Conservation (phyloP, 495 filamentous ascomycete species). For the Polyplosphaeria fusca region DNA sequence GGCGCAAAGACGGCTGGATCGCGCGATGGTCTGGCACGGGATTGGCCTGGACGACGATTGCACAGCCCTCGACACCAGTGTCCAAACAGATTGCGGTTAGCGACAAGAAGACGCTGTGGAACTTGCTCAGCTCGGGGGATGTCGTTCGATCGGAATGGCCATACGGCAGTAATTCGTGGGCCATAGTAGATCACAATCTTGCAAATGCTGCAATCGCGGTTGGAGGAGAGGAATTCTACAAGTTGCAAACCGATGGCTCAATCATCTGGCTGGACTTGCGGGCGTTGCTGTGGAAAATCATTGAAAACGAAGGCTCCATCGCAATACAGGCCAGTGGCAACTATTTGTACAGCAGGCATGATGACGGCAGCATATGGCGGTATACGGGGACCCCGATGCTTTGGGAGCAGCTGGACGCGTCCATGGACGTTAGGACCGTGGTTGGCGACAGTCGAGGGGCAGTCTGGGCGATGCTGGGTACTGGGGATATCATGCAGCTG, state of each 20-base stretch:
- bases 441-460: slow-evolving; percentile 19
- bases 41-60: slow-evolving; percentile 20
- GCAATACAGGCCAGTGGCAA: slow-evolving; percentile 11
- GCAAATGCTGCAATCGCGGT: slow-evolving; percentile 19
- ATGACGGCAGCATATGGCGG: slow-evolving; percentile 24
- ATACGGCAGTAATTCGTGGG: slow-evolving; percentile 13
- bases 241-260: slow-evolving; percentile 18
- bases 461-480: slow-evolving; percentile 18
- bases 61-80: slow-evolving; percentile 7
- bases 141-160: slow-evolving; percentile 24
- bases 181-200: slow-evolving; percentile 16
- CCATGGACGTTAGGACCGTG: not conserved
- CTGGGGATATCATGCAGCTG: slow-evolving; percentile 17
- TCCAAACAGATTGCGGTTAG: slow-evolving; percentile 27
- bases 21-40: slow-evolving; percentile 27
- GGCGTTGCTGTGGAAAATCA: slow-evolving; percentile 6
- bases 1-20: slow-evolving; percentile 28
- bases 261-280: slow-evolving; percentile 23
- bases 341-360: slow-evolving; percentile 19
- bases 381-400: slow-evolving; percentile 25
- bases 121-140: slow-evolving; percentile 14
- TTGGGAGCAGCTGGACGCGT: slow-evolving; percentile 21
- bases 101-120: slow-evolving; percentile 22
- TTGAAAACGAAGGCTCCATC: slow-evolving; percentile 3
- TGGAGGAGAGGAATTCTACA: slow-evolving; percentile 31